Percentiles rank a stretch among this genome's conserved stretches.
These are phyloP conservation scores for Aspergillus nidulans DNA, from an alignment of 495 filamentous ascomycete genomes.

Conservation along the genomic window DNA sequence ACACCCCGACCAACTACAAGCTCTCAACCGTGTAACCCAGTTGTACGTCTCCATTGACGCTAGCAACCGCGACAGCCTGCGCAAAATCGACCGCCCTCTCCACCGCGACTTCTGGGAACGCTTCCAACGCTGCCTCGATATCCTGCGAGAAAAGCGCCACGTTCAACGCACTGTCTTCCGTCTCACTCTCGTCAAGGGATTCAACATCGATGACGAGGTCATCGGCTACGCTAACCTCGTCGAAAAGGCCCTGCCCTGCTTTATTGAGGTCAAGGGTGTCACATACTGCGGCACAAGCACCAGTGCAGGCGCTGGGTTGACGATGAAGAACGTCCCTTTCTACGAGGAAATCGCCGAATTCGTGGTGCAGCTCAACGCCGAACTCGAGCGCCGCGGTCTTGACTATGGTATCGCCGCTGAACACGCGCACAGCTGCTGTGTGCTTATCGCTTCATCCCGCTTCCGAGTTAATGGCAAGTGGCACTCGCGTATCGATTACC, in stretches of 20 bases:
- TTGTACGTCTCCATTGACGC: conserved; percentile 96
- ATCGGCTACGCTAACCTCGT: conserved; percentile 88
- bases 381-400: conserved; percentile 62
- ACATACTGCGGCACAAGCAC: conserved; percentile 92
- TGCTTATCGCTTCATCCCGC: conserved; percentile 72
- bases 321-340: conserved; percentile 94
- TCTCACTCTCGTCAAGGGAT: conserved; percentile 90
- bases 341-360: conserved; percentile 83
- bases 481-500: conserved; percentile 89
- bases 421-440: conserved; percentile 91
- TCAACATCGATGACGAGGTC: conserved; percentile 92
- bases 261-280: conserved; percentile 93
- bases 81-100: conserved; percentile 83
- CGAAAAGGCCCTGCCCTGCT: conserved; percentile 76
- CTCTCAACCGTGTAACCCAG: conserved; percentile 79
- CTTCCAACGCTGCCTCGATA: conserved; percentile 84
- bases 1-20: conserved; percentile 84
- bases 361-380: conserved; percentile 64
- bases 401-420: conserved; percentile 89
- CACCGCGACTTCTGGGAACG: conserved; percentile 98
- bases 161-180: conserved; percentile 90
- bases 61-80: conserved; percentile 79
- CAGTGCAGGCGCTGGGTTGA: conserved; percentile 73
- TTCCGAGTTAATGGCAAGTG: conserved; percentile 73
- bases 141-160: conserved; percentile 74